phyloP scores from a whole-genome alignment of 441 rosid species.

The Jatropha podagrica region DNA sequence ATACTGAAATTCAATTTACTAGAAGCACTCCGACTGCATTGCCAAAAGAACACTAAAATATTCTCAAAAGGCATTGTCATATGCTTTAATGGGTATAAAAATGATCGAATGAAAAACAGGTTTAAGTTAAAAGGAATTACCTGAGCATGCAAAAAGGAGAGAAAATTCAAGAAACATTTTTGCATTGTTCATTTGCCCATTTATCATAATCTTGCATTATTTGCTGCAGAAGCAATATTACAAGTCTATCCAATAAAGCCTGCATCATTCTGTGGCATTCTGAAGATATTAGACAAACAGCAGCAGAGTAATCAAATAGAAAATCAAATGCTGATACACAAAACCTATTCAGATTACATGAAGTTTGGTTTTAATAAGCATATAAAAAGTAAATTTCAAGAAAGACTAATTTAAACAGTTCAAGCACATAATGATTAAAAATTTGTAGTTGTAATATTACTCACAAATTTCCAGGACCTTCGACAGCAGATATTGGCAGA shows the following conservation, averaged over 20 bases:
- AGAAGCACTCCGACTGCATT: no score
- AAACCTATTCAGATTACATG: background rate
- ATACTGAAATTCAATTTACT: no score
- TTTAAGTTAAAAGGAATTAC: conserved; percentile 7
- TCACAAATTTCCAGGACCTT: conserved; percentile 80
- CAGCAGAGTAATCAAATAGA: background rate
- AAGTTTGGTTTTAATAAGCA: no score
- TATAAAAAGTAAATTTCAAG: background rate
- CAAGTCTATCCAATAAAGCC: conserved; percentile 74
- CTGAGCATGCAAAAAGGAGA: background rate
- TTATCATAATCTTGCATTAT: conserved; percentile 55
- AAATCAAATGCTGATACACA: background rate
- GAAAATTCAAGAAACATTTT: conserved; percentile 14
- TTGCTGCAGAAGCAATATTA: conserved; percentile 59
- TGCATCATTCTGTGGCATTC: conserved; percentile 56
- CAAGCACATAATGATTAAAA: background rate
- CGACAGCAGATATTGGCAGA: conserved; percentile 74
- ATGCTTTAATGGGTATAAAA: background rate
- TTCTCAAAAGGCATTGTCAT: no score
- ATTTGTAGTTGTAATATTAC: conserved; percentile 25
- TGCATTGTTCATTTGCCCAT: conserved; percentile 45
- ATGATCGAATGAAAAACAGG: background rate
- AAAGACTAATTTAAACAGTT: conserved; percentile 1
- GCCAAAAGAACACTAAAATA: no score
- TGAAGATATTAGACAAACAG: no score